A percentile compares a stretch with the other conserved stretches of the same genome.
These are phyloP conservation scores for Drechslerella stenobrocha DNA, from an alignment of 2,329 filamentous ascomycete genomes.

Conservation along the genomic window DNA sequence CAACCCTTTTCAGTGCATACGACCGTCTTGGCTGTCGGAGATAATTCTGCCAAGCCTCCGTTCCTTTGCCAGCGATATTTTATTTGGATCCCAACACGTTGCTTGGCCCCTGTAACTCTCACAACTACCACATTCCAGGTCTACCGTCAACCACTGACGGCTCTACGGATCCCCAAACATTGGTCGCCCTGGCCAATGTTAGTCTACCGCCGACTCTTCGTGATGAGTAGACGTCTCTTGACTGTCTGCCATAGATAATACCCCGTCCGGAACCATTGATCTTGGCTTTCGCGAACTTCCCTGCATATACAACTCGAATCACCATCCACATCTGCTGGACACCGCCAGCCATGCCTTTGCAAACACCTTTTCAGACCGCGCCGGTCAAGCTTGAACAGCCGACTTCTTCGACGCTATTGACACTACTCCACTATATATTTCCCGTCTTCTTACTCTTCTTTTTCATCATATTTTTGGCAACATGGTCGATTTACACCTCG, in stretches of 20 bases:
- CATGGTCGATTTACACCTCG: conserved; percentile 63
- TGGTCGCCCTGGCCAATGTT: conserved; percentile 35
- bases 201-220: conserved; percentile 35
- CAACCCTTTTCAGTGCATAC: conserved; percentile 40
- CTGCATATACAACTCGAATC: conserved; percentile 9
- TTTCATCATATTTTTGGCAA: conserved; percentile 66
- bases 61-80: neutral
- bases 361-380: conserved; percentile 32
- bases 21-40: conserved; percentile 26
- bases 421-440: conserved; percentile 63
- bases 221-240: conserved; percentile 39
- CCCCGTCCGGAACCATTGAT: conserved; percentile 43
- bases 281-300: conserved; percentile 37
- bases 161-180: conserved; percentile 2
- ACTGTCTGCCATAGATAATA: conserved; percentile 27
- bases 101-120: neutral
- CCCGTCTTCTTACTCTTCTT: conserved; percentile 67
- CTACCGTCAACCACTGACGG: conserved; percentile 7
- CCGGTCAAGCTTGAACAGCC: conserved; percentile 55
- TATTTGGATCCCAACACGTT: neutral
- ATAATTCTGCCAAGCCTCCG: conserved; percentile 4
- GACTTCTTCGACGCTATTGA: conserved; percentile 57
- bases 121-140: neutral
- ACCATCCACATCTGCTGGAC: neutral
- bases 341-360: conserved; percentile 38